Conservation (phyloP, 257 asterid species). For the Lantana camara region DNA sequence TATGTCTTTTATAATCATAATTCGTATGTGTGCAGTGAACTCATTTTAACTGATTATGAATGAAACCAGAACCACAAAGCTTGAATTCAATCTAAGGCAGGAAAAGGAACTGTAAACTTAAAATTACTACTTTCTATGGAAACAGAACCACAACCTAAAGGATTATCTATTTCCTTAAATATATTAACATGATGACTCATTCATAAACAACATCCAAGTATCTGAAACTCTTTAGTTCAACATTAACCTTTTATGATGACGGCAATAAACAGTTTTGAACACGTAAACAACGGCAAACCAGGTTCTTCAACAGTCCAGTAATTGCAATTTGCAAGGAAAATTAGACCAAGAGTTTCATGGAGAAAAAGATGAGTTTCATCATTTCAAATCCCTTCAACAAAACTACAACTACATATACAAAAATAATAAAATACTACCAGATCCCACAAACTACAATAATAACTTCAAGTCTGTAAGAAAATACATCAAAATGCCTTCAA, state of each 20-base stretch:
- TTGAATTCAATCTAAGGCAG: neutral
- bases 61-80: too few species aligned
- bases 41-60: too few species aligned
- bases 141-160: constrained; percentile 3
- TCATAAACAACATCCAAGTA: neutral
- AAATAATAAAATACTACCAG: neutral
- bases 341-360: neutral
- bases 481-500: constrained; percentile 6
- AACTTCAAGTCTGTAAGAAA: neutral
- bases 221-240: neutral
- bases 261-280: neutral
- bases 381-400: neutral
- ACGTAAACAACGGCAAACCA: neutral
- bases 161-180: neutral
- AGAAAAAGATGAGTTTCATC: neutral
- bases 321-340: neutral
- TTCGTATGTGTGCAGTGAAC: too few species aligned
- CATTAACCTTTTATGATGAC: neutral
- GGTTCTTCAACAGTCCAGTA: neutral
- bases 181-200: constrained; percentile 1
- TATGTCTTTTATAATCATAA: too few species aligned
- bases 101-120: neutral
- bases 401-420: neutral
- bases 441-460: neutral
- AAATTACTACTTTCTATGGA: neutral